A percentile compares a stretch with the other conserved stretches of the same genome.
Conservation (phyloP, 106 monocot genomes). For the Vanilla planifolia region DNA sequence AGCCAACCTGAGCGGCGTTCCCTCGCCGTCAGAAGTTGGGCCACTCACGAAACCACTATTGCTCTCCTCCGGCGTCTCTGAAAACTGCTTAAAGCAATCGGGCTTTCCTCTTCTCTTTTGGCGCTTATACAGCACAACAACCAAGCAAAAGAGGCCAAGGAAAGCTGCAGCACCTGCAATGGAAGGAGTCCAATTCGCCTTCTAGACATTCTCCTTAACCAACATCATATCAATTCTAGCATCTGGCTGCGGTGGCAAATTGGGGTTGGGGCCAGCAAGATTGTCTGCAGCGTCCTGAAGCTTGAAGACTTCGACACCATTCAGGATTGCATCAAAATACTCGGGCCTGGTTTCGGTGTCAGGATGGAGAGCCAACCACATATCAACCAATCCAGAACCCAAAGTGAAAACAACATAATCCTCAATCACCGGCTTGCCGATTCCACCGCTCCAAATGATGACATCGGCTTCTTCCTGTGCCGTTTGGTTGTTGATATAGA, state of each 20-base stretch:
- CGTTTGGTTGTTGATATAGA: constrained; percentile 31
- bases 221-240: constrained; percentile 6
- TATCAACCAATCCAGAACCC: constrained; percentile 17
- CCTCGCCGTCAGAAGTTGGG: constrained; percentile 17
- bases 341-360: constrained; percentile 8
- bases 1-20: constrained; percentile 8
- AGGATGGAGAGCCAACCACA: constrained; percentile 26
- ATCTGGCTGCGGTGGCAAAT: constrained; percentile 1
- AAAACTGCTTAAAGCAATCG: constrained; percentile 44
- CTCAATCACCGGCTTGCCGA: constrained; percentile 21
- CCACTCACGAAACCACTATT: constrained; percentile 7
- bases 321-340: constrained; percentile 25
- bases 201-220: not conserved
- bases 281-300: constrained; percentile 11
- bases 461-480: constrained; percentile 21
- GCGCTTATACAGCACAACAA: constrained; percentile 10
- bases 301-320: constrained; percentile 40
- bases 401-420: constrained; percentile 24
- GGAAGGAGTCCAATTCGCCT: constrained; percentile 7
- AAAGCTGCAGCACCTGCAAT: constrained; percentile 23
- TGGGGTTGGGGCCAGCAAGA: constrained; percentile 30
- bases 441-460: constrained; percentile 24
- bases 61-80: too few species aligned
- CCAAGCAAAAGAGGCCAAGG: constrained; percentile 3
- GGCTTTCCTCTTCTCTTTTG: too few species aligned